Percentiles rank a stretch among this genome's conserved stretches.
Conservation (phyloP, 202 grass and related monocot genomes). For the Hordeum pubiflorum region DNA sequence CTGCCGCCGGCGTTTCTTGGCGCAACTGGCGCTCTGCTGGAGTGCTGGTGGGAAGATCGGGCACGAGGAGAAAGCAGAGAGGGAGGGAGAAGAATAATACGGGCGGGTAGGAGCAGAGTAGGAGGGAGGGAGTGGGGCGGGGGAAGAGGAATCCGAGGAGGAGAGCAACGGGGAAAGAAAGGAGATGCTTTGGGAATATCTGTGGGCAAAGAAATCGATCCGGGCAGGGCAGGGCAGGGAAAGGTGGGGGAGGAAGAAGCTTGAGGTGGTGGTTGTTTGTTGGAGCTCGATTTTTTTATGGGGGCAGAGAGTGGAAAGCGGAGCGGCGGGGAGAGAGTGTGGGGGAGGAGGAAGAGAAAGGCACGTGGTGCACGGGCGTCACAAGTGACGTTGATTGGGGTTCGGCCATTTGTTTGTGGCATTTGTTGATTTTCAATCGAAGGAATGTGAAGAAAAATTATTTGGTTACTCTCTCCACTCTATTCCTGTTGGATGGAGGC, state of each 20-base stretch:
- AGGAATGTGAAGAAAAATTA: too few relatives aligned
- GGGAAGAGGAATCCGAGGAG: slow-evolving; percentile 48
- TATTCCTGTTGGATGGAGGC: too few relatives aligned
- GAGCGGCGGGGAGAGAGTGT: background rate
- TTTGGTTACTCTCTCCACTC: too few relatives aligned
- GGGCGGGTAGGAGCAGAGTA: background rate
- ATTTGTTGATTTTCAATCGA: too few relatives aligned
- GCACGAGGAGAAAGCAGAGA: background rate
- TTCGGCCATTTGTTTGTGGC: background rate
- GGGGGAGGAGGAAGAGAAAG: slow-evolving; percentile 27
- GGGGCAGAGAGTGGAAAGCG: background rate
- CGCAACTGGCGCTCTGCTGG: background rate
- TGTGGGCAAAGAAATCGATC: slow-evolving; percentile 22
- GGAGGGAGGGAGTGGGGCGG: background rate
- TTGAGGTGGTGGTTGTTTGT: slow-evolving; percentile 32
- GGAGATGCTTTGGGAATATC: slow-evolving; percentile 45
- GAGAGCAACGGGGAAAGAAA: slow-evolving; percentile 5
- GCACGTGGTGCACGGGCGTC: slow-evolving; percentile 29
- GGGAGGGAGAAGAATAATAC: slow-evolving; percentile 31
- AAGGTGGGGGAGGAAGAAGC: background rate
- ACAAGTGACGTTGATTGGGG: background rate
- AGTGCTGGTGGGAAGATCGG: background rate
- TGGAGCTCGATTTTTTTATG: slow-evolving; percentile 28
- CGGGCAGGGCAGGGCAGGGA: too few relatives aligned
- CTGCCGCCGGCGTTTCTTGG: slow-evolving; percentile 3